Base-by-base conservation (phyloP, 139 green algal species). In the Chlorella sorokiniana region DNA sequence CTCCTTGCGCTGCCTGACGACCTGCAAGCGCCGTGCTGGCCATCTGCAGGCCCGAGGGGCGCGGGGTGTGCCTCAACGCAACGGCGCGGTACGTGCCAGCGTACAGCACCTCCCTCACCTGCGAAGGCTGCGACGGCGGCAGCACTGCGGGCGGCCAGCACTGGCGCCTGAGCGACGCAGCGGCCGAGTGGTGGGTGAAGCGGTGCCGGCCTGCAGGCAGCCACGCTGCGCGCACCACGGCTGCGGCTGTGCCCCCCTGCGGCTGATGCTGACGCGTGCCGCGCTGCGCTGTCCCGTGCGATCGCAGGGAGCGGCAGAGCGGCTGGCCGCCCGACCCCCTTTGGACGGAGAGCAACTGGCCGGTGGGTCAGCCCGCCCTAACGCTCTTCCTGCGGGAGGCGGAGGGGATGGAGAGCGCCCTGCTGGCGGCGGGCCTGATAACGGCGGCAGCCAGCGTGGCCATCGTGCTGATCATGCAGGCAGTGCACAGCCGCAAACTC, bases 341-440 rank as follows among this genome's bases (percentile, higher is more conserved):
- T 61, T 95, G 91, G 91, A 83, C 84, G 3, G 92, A 96, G 78
- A 93, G 86, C 80, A 90, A 93, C 77, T 96, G 92, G 92, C 88
- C 88, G 0, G 5, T 16, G 3, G 76, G 48, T 3, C 85, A 85
- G 56, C 91, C 89, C 0, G 59, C 45, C n/a, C 35, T 95, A 14
- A 76, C 68, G 23, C 44, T 95, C 2, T 92, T 89, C 61, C 84
- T 92, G 48, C 37, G 78, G 65, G 90, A 93, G 72, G 67, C 59
- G 44, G 9, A 29, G 1, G 14, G 27, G 23, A 35, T 59, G 8
- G 65, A 85, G 0, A 70, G 27, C 5, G 59, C 29, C 27, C 52
- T 89, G 44, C 42, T 89, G 48, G 67, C 31, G 25, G 61, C 61
- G 4, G 85, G 84, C 16, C 35, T 83, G 22, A 31, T 44, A 11